phyloP scores from a whole-genome alignment of 176 grass and related monocot species.

The Areca catechu region DNA sequence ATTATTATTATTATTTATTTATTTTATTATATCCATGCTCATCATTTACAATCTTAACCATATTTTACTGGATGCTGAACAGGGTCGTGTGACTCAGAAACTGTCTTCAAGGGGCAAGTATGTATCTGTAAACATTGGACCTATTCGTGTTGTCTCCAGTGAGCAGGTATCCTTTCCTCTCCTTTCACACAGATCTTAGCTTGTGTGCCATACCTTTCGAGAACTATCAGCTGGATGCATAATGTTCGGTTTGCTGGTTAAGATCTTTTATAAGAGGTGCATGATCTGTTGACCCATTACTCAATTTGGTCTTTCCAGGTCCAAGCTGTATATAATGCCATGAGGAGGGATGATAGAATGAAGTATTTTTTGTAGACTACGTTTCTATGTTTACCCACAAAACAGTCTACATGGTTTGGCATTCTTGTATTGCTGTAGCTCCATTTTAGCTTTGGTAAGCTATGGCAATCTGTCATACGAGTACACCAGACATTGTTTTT shows the following conservation, averaged over 20 bases:
- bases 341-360: slow-evolving; percentile 94
- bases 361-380: slow-evolving; percentile 47
- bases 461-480: no score
- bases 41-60: neutral
- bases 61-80: slow-evolving; percentile 20
- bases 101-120: slow-evolving; percentile 78
- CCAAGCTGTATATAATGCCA: slow-evolving; percentile 84
- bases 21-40: neutral
- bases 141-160: slow-evolving; percentile 82
- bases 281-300: no score
- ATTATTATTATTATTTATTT: no score
- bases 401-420: neutral
- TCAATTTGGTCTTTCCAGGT: slow-evolving; percentile 36
- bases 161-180: slow-evolving; percentile 49
- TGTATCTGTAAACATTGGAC: slow-evolving; percentile 89
- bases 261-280: neutral
- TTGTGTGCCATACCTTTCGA: no score
- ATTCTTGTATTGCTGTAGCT: neutral
- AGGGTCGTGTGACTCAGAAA: slow-evolving; percentile 75
- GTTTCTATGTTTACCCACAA: neutral
- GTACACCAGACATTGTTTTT: no score
- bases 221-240: neutral
- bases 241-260: neutral
- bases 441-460: no score
- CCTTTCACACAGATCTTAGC: no score